Percentiles rank a stretch among this genome's conserved stretches.
phyloP scores from a whole-genome alignment of 2,329 filamentous ascomycete genomes.

The Aspergillus niger region DNA sequence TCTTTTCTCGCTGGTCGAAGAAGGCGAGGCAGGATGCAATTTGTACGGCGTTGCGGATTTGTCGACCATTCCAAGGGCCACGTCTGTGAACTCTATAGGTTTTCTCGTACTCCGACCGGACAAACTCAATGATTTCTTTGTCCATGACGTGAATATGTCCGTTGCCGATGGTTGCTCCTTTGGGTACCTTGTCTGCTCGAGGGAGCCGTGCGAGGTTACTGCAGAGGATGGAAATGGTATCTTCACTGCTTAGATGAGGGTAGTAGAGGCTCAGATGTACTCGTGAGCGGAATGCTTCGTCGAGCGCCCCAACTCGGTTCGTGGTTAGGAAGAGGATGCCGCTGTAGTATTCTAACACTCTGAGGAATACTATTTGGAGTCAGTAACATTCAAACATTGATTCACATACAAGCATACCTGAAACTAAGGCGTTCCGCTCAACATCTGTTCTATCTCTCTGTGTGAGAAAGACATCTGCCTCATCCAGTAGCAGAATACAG shows the following conservation, averaged over 20 bases:
- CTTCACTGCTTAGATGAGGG: conserved; percentile 2
- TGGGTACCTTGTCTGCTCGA: background rate
- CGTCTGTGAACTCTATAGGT: background rate
- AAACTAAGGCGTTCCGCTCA: conserved; percentile 25
- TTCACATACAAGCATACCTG: conserved; percentile 13
- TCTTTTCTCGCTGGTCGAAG: background rate
- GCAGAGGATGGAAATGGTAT: background rate
- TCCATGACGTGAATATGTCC: background rate
- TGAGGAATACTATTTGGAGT: conserved; percentile 4
- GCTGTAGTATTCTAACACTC: conserved; percentile 12
- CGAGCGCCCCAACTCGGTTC: conserved; percentile 11
- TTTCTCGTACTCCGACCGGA: background rate
- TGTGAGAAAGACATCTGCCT: conserved; percentile 23
- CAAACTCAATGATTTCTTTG: background rate
- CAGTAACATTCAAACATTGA: background rate
- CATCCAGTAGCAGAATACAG: conserved; percentile 25
- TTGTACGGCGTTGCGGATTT: conserved; percentile 5
- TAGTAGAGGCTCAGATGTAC: conserved; percentile 13
- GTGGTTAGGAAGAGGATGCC: conserved; percentile 15
- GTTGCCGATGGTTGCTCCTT: background rate
- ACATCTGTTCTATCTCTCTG: conserved; percentile 16
- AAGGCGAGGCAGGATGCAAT: background rate
- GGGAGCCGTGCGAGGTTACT: conserved; percentile 3
- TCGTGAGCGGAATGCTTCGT: conserved; percentile 14
- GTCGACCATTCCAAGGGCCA: conserved; percentile 1